Conservation (phyloP, 202 grass and related monocot species). For the Carex arenaria region DNA sequence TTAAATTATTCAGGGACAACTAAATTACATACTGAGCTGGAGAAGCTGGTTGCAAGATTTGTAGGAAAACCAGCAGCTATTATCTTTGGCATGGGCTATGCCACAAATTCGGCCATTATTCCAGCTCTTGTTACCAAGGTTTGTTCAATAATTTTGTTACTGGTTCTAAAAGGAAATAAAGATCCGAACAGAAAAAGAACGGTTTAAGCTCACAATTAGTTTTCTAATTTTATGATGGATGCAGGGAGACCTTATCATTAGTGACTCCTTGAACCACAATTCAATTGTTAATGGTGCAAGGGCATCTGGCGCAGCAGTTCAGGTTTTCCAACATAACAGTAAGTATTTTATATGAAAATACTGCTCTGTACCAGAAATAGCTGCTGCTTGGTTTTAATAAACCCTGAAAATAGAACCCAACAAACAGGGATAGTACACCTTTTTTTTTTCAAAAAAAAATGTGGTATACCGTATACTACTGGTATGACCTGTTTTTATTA, state of each 20-base stretch:
- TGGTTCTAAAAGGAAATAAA: background rate
- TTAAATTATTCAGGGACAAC: conserved; percentile 53
- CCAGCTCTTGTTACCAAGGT: conserved; percentile 84
- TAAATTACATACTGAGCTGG: conserved; percentile 69
- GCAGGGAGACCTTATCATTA: conserved; percentile 80
- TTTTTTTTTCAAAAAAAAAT: no score
- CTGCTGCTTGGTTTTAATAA: background rate
- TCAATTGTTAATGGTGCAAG: conserved; percentile 93
- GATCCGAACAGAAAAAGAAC: background rate
- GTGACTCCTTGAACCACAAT: conserved; percentile 93
- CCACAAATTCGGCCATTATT: conserved; percentile 83
- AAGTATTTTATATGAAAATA: conserved; percentile 27
- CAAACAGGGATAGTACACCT: background rate
- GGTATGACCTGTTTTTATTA: background rate
- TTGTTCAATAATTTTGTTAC: conserved; percentile 11
- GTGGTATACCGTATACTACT: background rate
- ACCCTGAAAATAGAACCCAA: background rate
- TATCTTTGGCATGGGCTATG: conserved; percentile 97
- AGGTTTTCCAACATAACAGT: conserved; percentile 96
- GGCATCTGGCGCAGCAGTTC: conserved; percentile 75
- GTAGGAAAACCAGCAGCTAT: conserved; percentile 81
- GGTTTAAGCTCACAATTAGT: background rate
- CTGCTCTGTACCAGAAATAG: background rate
- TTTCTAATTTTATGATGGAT: conserved; percentile 31
- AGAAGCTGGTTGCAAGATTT: conserved; percentile 75